phyloP scores from a whole-genome alignment of 2,329 filamentous ascomycete species.

The Ilyonectria mors-panacis region DNA sequence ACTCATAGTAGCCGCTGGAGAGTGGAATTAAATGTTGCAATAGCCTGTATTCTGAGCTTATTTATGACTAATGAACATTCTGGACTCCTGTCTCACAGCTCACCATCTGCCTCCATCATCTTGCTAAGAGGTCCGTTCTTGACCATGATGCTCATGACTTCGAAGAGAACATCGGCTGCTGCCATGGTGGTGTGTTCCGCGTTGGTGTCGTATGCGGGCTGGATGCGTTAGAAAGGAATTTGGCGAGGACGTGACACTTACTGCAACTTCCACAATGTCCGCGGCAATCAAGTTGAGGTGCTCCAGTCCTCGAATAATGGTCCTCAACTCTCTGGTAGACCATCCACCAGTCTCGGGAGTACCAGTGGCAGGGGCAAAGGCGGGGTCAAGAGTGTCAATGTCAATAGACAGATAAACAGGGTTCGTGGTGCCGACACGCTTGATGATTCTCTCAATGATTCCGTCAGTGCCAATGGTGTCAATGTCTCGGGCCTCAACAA shows the following conservation, averaged over 20 bases:
- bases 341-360: conserved; percentile 84
- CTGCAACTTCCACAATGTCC: conserved; percentile 78
- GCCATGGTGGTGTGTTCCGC: conserved; percentile 83
- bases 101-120: conserved; percentile 49
- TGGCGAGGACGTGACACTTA: conserved; percentile 30
- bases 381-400: conserved; percentile 87
- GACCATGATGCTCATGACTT: conserved; percentile 87
- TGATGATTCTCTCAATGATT: conserved; percentile 83
- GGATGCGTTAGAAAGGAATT: rapidly evolving
- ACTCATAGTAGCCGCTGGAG: background rate
- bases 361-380: conserved; percentile 82
- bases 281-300: conserved; percentile 78
- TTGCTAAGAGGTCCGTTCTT: conserved; percentile 79
- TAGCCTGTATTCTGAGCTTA: background rate
- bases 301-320: conserved; percentile 79
- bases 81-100: conserved; percentile 21
- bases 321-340: conserved; percentile 80
- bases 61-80: too few species aligned
- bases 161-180: conserved; percentile 79
- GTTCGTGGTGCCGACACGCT: conserved; percentile 79
- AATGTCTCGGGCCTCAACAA: conserved; percentile 76
- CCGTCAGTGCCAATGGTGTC: conserved; percentile 72
- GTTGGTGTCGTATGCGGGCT: conserved; percentile 80
- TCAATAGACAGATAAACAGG: conserved; percentile 89
- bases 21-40: background rate